These are phyloP conservation scores for Fusarium tjaetaba DNA, from an alignment of 2,329 filamentous ascomycete species.

Conservation along the genomic window DNA sequence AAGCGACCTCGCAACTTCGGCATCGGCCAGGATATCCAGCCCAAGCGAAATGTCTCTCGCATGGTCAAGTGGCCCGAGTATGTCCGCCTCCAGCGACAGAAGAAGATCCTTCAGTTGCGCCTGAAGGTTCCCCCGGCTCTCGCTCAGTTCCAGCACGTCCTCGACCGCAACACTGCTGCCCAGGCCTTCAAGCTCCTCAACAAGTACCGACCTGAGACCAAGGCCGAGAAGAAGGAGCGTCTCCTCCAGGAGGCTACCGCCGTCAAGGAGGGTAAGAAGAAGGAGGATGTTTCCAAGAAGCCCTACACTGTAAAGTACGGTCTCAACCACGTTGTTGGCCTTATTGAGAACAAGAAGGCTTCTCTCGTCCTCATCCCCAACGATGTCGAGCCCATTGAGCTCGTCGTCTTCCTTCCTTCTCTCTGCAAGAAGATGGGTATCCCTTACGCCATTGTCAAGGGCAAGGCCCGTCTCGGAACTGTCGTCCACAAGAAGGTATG, in stretches of 20 bases:
- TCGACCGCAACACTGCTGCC: slow-evolving; percentile 95
- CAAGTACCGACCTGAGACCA: slow-evolving; percentile 99
- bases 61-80: slow-evolving; percentile 99
- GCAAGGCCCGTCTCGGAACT: slow-evolving; percentile 98
- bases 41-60: slow-evolving; percentile 91
- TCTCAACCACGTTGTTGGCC: slow-evolving; percentile 98
- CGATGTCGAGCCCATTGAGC: slow-evolving; percentile 99
- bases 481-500: slow-evolving; percentile 99
- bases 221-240: slow-evolving; percentile 99
- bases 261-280: slow-evolving; percentile 99
- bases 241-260: slow-evolving; percentile 97
- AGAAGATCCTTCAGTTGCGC: slow-evolving; percentile 96
- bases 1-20: slow-evolving; percentile 97
- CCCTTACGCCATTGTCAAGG: slow-evolving; percentile 99
- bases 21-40: slow-evolving; percentile 99
- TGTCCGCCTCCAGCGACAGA: slow-evolving; percentile 94
- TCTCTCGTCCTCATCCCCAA: slow-evolving; percentile 98
- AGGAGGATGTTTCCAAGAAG: slow-evolving; percentile 99
- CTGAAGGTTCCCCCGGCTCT: slow-evolving; percentile 98
- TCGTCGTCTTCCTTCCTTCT: slow-evolving; percentile 98
- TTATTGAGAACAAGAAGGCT: slow-evolving; percentile 99
- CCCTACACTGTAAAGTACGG: slow-evolving; percentile 99
- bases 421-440: slow-evolving; percentile 99
- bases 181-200: slow-evolving; percentile 99
- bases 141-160: slow-evolving; percentile 96